Conservation (phyloP, 1,284 basidiomycete species). For the Leccinum fallax region DNA sequence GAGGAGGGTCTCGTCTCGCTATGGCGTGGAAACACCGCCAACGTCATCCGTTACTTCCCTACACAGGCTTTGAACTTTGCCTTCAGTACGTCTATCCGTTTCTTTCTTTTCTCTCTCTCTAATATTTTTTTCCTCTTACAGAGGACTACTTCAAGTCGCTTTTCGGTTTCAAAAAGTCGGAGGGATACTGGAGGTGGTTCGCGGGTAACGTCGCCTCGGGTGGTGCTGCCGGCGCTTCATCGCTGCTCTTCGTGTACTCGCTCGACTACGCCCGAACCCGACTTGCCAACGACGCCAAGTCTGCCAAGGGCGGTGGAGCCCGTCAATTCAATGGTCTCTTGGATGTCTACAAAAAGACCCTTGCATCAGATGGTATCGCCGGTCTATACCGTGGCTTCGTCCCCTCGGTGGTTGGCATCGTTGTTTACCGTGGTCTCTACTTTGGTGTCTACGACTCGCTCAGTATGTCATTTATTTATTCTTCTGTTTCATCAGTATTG, state of each 20-base stretch:
- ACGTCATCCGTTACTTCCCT: constrained; percentile 98
- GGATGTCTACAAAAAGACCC: constrained; percentile 94
- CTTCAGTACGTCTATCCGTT: constrained; percentile 65
- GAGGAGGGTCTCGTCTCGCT: constrained; percentile 92
- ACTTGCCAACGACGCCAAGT: constrained; percentile 97
- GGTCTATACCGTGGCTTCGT: constrained; percentile 96
- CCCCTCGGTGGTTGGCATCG: constrained; percentile 92
- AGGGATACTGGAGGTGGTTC: constrained; percentile 91
- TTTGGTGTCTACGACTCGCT: constrained; percentile 95
- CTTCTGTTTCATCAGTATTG: constrained; percentile 13
- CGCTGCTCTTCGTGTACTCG: constrained; percentile 96
- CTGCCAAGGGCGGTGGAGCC: constrained; percentile 84
- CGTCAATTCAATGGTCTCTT: constrained; percentile 96
- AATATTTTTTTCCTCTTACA: constrained; percentile 32
- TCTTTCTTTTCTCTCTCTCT: too few relatives aligned
- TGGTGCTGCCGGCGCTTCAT: constrained; percentile 96
- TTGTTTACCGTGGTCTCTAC: constrained; percentile 96
- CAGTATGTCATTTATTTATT: constrained; percentile 52
- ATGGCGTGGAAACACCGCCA: constrained; percentile 97
- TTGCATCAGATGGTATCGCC: constrained; percentile 85
- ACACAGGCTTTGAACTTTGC: constrained; percentile 96
- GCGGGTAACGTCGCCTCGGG: constrained; percentile 93
- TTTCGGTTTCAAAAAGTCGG: constrained; percentile 89
- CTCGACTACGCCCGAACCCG: constrained; percentile 97
- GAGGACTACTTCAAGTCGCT: constrained; percentile 97